A percentile compares a stretch with the other conserved stretches of the same genome.
Conservation (phyloP, 23 red algal species). For the Gracilaria gracilis region DNA sequence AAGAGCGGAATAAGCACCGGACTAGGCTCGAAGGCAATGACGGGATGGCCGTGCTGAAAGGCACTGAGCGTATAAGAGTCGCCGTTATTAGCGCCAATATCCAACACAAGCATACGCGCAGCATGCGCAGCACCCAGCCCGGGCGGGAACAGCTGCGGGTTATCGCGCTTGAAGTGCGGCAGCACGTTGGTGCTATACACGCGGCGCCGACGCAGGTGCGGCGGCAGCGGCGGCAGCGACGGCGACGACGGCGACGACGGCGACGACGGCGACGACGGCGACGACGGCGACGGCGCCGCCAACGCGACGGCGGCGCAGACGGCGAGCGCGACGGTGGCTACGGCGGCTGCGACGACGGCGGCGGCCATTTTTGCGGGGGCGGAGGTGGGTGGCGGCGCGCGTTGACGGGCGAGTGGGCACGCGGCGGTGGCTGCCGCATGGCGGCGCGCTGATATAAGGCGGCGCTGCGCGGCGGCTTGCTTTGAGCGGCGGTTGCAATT, state of each 20-base stretch:
- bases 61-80: slow-evolving; percentile 50
- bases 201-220: slow-evolving; percentile 11
- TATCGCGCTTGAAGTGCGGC: slow-evolving; percentile 31
- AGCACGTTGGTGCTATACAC: slow-evolving; percentile 54
- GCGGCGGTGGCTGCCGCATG: too few species aligned
- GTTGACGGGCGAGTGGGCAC: too few species aligned
- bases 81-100: slow-evolving; percentile 63
- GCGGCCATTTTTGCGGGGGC: too few species aligned
- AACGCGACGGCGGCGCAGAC: too few species aligned
- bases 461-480: background rate
- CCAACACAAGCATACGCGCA: background rate
- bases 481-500: too few species aligned
- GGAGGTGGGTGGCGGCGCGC: too few species aligned
- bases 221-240: background rate
- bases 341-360: too few species aligned
- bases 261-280: background rate
- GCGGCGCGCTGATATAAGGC: too few species aligned
- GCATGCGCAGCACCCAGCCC: slow-evolving; percentile 17
- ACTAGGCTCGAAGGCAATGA: slow-evolving; percentile 62
- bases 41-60: slow-evolving; percentile 29
- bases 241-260: background rate
- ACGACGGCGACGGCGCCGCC: background rate
- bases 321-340: too few species aligned
- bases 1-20: slow-evolving; percentile 12
- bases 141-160: slow-evolving; percentile 51